phyloP scores from a whole-genome alignment of 2,329 filamentous ascomycete genomes.

The Talaromyces sp. region DNA sequence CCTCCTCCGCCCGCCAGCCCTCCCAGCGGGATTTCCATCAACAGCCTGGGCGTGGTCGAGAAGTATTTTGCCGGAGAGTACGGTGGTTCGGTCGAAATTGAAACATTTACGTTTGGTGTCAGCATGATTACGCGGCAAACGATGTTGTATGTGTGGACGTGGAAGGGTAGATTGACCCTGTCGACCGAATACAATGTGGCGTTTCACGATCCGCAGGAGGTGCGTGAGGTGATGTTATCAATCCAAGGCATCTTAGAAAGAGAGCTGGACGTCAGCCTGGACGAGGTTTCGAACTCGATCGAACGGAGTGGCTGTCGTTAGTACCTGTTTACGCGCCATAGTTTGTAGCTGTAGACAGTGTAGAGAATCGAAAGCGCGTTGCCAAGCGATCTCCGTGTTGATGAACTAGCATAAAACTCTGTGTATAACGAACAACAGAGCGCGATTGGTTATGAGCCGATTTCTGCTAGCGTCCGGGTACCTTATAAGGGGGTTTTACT shows the following conservation, averaged over 20 bases:
- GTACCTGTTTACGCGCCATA: too few relatives aligned
- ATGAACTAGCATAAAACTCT: neutral
- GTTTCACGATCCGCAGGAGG: conserved; percentile 15
- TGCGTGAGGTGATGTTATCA: neutral
- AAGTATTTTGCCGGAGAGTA: conserved; percentile 7
- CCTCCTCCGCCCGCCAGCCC: too few relatives aligned
- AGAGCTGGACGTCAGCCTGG: neutral
- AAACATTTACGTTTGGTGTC: conserved; percentile 20
- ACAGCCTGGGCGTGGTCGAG: conserved; percentile 19
- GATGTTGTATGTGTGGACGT: conserved; percentile 22
- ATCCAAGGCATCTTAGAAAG: conserved; percentile 7
- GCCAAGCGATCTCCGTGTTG: neutral
- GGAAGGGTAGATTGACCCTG: conserved; percentile 18
- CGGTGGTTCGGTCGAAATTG: conserved; percentile 9
- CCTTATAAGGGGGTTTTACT: too few relatives aligned
- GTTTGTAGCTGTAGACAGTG: neutral
- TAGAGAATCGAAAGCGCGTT: neutral
- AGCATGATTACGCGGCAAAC: conserved; percentile 22
- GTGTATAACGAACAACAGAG: too few relatives aligned
- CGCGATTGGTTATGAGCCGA: neutral
- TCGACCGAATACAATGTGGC: conserved; percentile 22
- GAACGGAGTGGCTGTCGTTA: neutral
- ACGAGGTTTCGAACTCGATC: neutral
- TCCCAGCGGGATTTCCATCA: conserved; percentile 18
- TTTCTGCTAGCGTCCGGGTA: too few relatives aligned